Base-by-base conservation (phyloP, 768 basidiomycete genomes). In the Hygrophorus russula region DNA sequence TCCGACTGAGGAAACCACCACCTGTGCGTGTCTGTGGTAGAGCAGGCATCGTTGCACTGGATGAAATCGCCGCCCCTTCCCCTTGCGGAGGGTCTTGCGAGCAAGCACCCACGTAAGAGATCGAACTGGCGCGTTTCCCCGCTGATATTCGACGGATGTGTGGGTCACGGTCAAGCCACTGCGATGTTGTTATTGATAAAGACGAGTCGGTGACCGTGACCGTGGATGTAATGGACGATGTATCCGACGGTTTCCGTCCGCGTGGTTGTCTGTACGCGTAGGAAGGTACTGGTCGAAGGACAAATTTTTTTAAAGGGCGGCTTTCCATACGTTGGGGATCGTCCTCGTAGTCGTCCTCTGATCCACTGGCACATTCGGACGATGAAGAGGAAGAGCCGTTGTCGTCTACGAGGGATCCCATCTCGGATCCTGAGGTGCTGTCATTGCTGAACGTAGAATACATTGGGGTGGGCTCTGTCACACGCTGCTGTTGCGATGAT, bases 341-440 rank as follows among this genome's bases (percentile, higher is more conserved):
- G 2, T 48, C 39, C 30, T 65, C 61, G 37, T 59, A 62, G 15
- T 68, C 64, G 32, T 68, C 68, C 46, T 77, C 76, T 15, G 76
- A 74, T 46, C 70, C 72, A 33, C 66, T 68, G 46, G 70, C 72
- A 42, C 63, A 60, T 7, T 68, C 71, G 45, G 72, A 73, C 19
- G 68, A 67, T 3, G 74, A 79, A 32, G 72, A 75, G 10, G 75
- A 76, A 10, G 76, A 79, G 19, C 70, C 73, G 15, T 68, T 71
- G 49, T 81, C 77, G 47, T 81, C 78, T n/a, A 72, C 71, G 36
- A 81, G 60, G 19, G 76, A 80, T 45, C 70, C 74, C 53, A 78
- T 65, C 40, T 81, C 81, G 2, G 80, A 80, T 29, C 67, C 67
- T 2, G 59, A 59, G 39, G 58, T 49, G 10, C 66, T 65, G 36